Conservation (phyloP, 2,329 filamentous ascomycete species). For the Epichloe uncinata region DNA sequence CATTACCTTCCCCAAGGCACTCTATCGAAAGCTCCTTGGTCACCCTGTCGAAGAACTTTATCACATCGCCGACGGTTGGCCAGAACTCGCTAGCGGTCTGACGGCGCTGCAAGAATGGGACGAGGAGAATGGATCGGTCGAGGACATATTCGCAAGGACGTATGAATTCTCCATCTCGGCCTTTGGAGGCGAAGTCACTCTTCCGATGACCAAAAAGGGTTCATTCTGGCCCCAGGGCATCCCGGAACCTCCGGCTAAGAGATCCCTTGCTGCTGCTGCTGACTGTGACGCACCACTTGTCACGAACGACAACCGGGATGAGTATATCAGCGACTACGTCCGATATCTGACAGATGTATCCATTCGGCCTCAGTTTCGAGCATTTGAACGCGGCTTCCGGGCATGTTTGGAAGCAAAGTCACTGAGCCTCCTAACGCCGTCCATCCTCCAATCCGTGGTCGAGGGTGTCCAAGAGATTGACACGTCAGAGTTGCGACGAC, state of each 20-base stretch:
- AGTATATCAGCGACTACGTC: conserved; percentile 76
- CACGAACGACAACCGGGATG: conserved; percentile 63
- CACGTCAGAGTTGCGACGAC: conserved; percentile 54
- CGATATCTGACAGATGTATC: conserved; percentile 69
- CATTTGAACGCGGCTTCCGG: conserved; percentile 72
- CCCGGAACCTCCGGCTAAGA: conserved; percentile 15
- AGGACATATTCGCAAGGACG: conserved; percentile 69
- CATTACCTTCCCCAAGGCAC: conserved; percentile 70
- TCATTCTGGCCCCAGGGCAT: conserved; percentile 42
- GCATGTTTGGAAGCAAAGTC: conserved; percentile 59
- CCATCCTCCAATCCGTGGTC: conserved; percentile 60
- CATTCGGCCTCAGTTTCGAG: conserved; percentile 60
- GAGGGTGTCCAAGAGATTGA: conserved; percentile 78
- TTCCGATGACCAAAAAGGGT: conserved; percentile 35
- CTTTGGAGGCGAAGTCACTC: conserved; percentile 42
- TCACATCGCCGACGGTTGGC: conserved; percentile 80
- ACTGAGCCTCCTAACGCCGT: conserved; percentile 56
- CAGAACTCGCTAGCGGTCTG: conserved; percentile 62
- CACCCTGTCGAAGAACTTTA: conserved; percentile 56
- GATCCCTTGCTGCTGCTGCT: conserved; percentile 7
- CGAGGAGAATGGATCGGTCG: conserved; percentile 59
- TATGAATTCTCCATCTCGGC: conserved; percentile 68
- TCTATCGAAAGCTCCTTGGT: conserved; percentile 70
- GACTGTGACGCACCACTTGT: conserved; percentile 53
- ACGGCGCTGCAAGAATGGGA: conserved; percentile 63